phyloP scores from a whole-genome alignment of 768 basidiomycete species.

The Pholiota molesta region DNA sequence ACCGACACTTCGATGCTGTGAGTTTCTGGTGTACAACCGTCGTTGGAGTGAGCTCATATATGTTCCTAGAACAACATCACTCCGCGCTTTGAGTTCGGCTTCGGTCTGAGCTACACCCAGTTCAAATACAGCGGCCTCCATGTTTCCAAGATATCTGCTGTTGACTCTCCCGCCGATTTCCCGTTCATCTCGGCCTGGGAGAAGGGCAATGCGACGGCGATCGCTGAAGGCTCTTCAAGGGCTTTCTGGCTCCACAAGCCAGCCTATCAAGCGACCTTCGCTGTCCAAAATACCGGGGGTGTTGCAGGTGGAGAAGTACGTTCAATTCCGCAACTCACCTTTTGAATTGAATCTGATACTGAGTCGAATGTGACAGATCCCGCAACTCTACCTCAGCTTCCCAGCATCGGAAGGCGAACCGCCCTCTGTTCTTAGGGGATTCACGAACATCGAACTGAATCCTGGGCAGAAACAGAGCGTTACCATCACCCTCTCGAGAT shows the following conservation, averaged over 20 bases:
- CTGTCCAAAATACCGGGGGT: conserved; percentile 65
- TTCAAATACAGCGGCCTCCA: conserved; percentile 71
- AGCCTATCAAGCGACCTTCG: conserved; percentile 62
- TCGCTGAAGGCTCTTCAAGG: conserved; percentile 58
- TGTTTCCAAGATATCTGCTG: conserved; percentile 42
- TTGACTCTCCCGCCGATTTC: conserved; percentile 40
- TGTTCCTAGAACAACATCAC: conserved; percentile 60
- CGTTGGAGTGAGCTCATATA: no score
- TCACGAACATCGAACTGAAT: conserved; percentile 56
- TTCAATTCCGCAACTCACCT: not conserved
- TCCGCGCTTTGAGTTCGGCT: conserved; percentile 90
- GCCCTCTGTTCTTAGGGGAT: conserved; percentile 71
- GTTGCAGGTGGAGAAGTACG: conserved; percentile 68
- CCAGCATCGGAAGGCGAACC: conserved; percentile 67
- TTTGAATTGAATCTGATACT: not conserved
- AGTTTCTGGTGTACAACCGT: conserved; percentile 25
- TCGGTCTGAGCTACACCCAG: conserved; percentile 83
- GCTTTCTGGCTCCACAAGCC: conserved; percentile 76
- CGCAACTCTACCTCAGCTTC: conserved; percentile 78
- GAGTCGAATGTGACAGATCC: conserved; percentile 43
- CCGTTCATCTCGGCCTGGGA: conserved; percentile 54
- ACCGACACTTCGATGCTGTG: conserved; percentile 71
- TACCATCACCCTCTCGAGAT: conserved; percentile 62
- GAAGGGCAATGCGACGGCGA: conserved; percentile 55
- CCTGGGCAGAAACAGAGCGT: conserved; percentile 51